A percentile compares a stretch with the other conserved stretches of the same genome.
phyloP scores from a whole-genome alignment of 495 filamentous ascomycete species.

The Daldinia bambusicola region DNA sequence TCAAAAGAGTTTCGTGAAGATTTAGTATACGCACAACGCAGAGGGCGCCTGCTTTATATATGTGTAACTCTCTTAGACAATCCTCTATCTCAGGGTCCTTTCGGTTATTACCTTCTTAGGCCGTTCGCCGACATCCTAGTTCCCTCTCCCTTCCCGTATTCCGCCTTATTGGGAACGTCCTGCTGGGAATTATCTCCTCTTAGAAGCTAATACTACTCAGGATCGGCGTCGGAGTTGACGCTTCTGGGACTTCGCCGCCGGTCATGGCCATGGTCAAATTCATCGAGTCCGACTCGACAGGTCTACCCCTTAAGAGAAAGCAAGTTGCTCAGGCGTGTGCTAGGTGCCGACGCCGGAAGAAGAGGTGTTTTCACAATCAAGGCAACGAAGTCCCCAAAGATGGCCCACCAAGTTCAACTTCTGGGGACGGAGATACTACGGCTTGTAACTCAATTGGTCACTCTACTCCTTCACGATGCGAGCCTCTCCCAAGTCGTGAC shows the following conservation, averaged over 20 bases:
- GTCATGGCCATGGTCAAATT: conserved; percentile 52
- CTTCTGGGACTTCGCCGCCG: conserved; percentile 20
- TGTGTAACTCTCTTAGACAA: background rate
- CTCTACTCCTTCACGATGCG: conserved; percentile 17
- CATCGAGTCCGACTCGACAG: conserved; percentile 56
- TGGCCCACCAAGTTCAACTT: background rate
- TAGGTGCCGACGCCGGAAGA: conserved; percentile 58
- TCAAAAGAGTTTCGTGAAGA: background rate
- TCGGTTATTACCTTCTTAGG: background rate
- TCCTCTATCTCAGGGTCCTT: background rate
- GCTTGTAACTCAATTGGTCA: conserved; percentile 1
- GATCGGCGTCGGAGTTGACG: conserved; percentile 33
- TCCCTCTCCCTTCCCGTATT: background rate
- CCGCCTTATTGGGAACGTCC: conserved; percentile 12
- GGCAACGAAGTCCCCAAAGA: conserved; percentile 7
- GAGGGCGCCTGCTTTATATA: background rate
- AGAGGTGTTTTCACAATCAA: conserved; percentile 49
- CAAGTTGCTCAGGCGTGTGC: conserved; percentile 61
- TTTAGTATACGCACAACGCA: background rate
- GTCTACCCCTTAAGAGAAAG: conserved; percentile 59
- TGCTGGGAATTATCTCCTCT: background rate
- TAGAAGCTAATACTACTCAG: conserved; percentile 1
- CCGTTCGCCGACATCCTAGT: conserved; percentile 3
- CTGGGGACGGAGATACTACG: conserved; percentile 11
- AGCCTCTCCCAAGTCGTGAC: conserved; percentile 18